Conservation (phyloP, 345 rosid genomes). For the Toxicodendron radicans region DNA sequence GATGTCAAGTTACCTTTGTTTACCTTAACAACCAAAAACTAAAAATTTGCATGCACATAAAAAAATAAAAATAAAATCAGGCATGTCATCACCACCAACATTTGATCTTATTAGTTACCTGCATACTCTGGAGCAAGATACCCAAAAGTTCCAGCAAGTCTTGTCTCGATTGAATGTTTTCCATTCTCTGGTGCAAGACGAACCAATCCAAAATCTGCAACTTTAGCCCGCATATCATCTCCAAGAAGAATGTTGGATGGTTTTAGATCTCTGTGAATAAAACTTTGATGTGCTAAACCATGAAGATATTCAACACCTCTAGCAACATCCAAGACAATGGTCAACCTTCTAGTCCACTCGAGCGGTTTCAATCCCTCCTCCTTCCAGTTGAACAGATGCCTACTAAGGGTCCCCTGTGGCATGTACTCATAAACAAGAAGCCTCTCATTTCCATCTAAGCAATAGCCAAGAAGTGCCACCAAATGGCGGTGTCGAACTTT, state of each 20-base stretch:
- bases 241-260: constrained; percentile 51
- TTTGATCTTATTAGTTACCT: constrained; percentile 1
- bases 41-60: neutral
- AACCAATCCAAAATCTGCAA: constrained; percentile 47
- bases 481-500: constrained; percentile 47
- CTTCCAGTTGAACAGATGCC: constrained; percentile 35
- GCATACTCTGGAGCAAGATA: constrained; percentile 28
- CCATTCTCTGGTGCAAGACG: constrained; percentile 44
- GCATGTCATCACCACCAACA: neutral
- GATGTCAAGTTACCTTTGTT: neutral
- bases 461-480: constrained; percentile 44
- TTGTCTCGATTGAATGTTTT: constrained; percentile 35
- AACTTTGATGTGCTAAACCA: constrained; percentile 43
- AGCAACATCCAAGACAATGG: constrained; percentile 46
- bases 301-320: constrained; percentile 50
- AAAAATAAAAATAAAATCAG: neutral
- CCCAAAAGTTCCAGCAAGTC: constrained; percentile 33
- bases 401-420: constrained; percentile 32
- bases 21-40: neutral
- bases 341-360: constrained; percentile 43
- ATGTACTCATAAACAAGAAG: constrained; percentile 25
- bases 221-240: constrained; percentile 50
- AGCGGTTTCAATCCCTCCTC: constrained; percentile 34
- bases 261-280: constrained; percentile 30
- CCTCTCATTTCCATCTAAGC: constrained; percentile 28